Conservation (phyloP, 805 yeast genomes). For the Candida sphagnicola region DNA sequence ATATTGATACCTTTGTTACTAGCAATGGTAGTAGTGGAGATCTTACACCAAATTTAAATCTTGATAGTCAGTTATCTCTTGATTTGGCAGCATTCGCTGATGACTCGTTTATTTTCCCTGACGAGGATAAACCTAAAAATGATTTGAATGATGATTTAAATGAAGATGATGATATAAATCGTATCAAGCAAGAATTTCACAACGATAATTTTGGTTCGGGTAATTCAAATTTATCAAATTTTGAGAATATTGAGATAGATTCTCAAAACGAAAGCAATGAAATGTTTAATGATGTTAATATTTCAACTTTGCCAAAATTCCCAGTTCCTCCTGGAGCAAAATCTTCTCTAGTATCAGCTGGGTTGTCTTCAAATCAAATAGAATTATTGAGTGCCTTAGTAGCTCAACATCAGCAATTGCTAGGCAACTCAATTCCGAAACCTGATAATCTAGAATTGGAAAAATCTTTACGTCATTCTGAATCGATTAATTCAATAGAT, state of each 20-base stretch:
- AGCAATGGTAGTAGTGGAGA: conserved; percentile 32
- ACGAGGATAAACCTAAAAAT: conserved; percentile 64
- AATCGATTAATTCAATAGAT: neutral
- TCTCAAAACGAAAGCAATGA: neutral
- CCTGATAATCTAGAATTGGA: neutral
- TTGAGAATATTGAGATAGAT: neutral
- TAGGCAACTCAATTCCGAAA: conserved; percentile 8
- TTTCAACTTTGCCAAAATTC: conserved; percentile 51
- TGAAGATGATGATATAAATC: conserved; percentile 7
- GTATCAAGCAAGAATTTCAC: conserved; percentile 1
- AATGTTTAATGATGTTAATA: conserved; percentile 17
- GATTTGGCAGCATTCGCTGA: conserved; percentile 83
- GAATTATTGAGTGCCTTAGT: conserved; percentile 69
- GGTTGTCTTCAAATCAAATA: conserved; percentile 64
- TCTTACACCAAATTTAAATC: conserved; percentile 37
- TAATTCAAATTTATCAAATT: neutral
- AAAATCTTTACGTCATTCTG: neutral
- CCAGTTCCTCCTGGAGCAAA: conserved; percentile 74
- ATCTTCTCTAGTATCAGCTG: conserved; percentile 58
- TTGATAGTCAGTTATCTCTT: conserved; percentile 37
- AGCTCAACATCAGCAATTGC: conserved; percentile 56
- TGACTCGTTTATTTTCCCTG: conserved; percentile 75
- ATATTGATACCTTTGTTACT: conserved; percentile 72
- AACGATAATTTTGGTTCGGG: neutral
- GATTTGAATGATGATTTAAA: conserved; percentile 12